A percentile compares a stretch with the other conserved stretches of the same genome.
phyloP scores from a whole-genome alignment of 768 basidiomycete species.

The Boletus rex-veris region DNA sequence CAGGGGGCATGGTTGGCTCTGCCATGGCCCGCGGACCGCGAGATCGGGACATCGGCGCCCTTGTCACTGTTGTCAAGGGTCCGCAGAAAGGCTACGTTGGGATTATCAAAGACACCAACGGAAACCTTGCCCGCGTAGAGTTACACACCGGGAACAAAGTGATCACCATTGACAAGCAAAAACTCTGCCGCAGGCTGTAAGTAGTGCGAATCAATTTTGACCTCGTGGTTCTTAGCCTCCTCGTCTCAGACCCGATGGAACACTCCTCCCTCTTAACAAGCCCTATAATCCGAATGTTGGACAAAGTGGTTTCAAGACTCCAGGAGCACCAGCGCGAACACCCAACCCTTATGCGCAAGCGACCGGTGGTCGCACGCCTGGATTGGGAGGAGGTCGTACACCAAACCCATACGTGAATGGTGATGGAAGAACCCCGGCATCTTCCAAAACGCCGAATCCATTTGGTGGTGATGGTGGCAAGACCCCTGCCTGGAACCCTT shows the following conservation, averaged over 20 bases:
- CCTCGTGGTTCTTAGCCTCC: conserved; percentile 5
- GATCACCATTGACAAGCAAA: conserved; percentile 80
- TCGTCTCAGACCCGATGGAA: conserved; percentile 51
- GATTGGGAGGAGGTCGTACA: conserved; percentile 47
- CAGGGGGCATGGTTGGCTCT: conserved; percentile 78
- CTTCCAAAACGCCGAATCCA: conserved; percentile 69
- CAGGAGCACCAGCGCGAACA: conserved; percentile 42
- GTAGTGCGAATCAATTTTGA: conserved; percentile 28
- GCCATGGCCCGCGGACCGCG: conserved; percentile 79
- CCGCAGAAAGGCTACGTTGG: conserved; percentile 89
- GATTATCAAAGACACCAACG: conserved; percentile 93
- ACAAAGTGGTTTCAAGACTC: conserved; percentile 29
- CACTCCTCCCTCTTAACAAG: conserved; percentile 48
- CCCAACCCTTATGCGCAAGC: conserved; percentile 46
- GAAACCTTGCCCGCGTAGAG: conserved; percentile 82
- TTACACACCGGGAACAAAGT: conserved; percentile 86
- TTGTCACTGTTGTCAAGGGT: conserved; percentile 81
- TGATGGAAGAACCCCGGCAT: conserved; percentile 56
- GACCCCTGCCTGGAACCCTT: conserved; percentile 63
- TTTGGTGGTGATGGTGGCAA: conserved; percentile 52
- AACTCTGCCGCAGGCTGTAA: conserved; percentile 69
- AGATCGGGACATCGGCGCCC: conserved; percentile 76
- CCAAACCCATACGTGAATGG: conserved; percentile 64
- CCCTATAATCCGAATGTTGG: conserved; percentile 22
- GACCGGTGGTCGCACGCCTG: conserved; percentile 36